Conservation (phyloP, 768 basidiomycete species). For the Calocera cornea region DNA sequence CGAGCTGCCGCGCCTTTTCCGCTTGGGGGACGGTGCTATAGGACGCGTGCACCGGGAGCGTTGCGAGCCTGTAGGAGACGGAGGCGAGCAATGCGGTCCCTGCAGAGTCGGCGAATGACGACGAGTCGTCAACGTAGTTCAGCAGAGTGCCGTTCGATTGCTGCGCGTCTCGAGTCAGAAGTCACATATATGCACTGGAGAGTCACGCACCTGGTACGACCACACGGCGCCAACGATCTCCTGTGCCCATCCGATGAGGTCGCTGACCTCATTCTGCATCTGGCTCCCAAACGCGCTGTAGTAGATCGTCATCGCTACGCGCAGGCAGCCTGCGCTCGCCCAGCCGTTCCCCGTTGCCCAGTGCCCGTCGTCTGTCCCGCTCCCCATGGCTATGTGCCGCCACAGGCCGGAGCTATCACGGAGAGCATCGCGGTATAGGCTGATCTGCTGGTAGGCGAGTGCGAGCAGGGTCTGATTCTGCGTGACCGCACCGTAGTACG, state of each 20-base stretch:
- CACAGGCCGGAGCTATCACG: slow-evolving; percentile 44
- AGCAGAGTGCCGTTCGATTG: slow-evolving; percentile 31
- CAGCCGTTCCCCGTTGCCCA: slow-evolving; percentile 85
- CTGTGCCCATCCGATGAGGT: slow-evolving; percentile 39
- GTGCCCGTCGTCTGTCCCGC: slow-evolving; percentile 47
- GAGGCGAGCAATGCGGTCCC: slow-evolving; percentile 63
- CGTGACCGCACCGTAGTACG: slow-evolving; percentile 56
- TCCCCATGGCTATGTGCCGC: slow-evolving; percentile 61
- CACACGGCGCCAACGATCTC: slow-evolving; percentile 41
- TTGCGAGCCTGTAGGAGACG: slow-evolving; percentile 59
- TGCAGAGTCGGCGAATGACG: slow-evolving; percentile 57
- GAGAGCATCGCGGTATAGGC: slow-evolving; percentile 55
- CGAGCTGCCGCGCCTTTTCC: slow-evolving; percentile 34
- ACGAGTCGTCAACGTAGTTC: slow-evolving; percentile 53
- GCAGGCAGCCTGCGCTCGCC: slow-evolving; percentile 78
- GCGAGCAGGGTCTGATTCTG: slow-evolving; percentile 43
- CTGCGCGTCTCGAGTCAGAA: slow-evolving; percentile 9
- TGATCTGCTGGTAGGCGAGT: slow-evolving; percentile 58
- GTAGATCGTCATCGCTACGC: slow-evolving; percentile 63
- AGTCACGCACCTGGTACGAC: slow-evolving; percentile 34
- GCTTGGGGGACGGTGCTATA: slow-evolving; percentile 38
- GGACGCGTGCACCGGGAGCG: slow-evolving; percentile 31
- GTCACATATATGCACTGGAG: slow-evolving; percentile 17
- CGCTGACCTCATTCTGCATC: slow-evolving; percentile 39
- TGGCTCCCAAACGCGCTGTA: slow-evolving; percentile 40